Evolutionary conservation across 805 yeast species (phyloP).

Genomic region (Ogataea saltuana): DNA sequence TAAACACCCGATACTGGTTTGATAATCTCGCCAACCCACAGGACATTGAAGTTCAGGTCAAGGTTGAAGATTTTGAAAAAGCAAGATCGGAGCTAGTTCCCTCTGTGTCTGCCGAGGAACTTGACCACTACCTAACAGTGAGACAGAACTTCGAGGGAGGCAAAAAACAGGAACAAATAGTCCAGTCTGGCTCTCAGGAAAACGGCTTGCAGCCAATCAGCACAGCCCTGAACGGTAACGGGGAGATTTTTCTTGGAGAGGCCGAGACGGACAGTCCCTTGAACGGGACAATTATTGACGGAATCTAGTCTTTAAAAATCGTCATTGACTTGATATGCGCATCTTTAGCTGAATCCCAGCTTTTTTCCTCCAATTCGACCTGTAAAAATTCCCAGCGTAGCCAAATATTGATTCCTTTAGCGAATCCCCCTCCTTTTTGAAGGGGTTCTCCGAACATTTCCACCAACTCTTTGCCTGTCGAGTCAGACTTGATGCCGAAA

Average conservation of each 20-base stretch:
- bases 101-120: conserved; percentile 84
- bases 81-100: conserved; percentile 75
- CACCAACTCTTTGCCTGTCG: conserved; percentile 35
- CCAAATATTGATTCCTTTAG: conserved; percentile 40
- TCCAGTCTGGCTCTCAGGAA: not conserved
- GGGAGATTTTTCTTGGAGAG: not conserved
- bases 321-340: conserved; percentile 35
- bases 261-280: too few species aligned
- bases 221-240: conserved; percentile 1
- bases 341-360: conserved; percentile 38
- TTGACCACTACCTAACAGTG: conserved; percentile 77
- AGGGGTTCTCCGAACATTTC: conserved; percentile 40
- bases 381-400: conserved; percentile 39
- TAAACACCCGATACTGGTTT: conserved; percentile 86
- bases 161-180: conserved; percentile 30
- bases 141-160: conserved; percentile 81
- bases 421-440: conserved; percentile 44
- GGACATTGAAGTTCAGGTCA: conserved; percentile 70
- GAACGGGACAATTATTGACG: not conserved
- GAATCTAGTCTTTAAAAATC: conserved; percentile 21
- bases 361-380: conserved; percentile 36
- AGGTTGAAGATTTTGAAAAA: conserved; percentile 71
- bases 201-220: not conserved
- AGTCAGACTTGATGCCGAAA: conserved; percentile 12
- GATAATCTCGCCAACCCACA: conserved; percentile 69